Evolutionary conservation across 495 filamentous ascomycete species (phyloP), one percentile per base, ranked within the genome.

Genomic region (Tuber aestivum): DNA sequence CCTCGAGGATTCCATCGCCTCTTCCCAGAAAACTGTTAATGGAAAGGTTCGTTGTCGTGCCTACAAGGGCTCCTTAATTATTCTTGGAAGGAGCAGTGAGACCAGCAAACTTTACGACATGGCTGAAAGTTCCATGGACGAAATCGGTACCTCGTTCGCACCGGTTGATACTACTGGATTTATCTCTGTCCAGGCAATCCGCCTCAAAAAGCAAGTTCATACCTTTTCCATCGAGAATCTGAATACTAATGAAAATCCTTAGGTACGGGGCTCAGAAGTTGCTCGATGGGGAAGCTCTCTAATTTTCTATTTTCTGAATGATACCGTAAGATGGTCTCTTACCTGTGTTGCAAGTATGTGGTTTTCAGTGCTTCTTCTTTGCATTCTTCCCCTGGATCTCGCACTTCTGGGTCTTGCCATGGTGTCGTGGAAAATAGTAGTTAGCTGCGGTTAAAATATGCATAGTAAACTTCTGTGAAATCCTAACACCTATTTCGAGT

Each of bases 61-160:
- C 75, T 96, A 93, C 88, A 95, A 96, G 88, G 94, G 94, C 79
- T 87, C 82, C 81, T 87, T 91, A 76, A 89, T 85, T 82, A 87
- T 95, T 40, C 86, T 97, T 32, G 93, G 94, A 80, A 89, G 94
- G 72, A 90, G 86, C 84, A 89, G 86, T 80, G 87, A 91, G 81
- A 92, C 92, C 74, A 90, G 91, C 87, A 97, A 96, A 87, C 88
- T 97, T 74, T 97, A 98, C 85, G 88, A 89, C 83, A 89, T 89
- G 86, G 86, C 87, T 79, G 93, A 97, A 86, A 88, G 89, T 69
- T 91, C 87, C 78, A 98, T 97, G 95, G 95, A 97, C 85, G 89
- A 90, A 81, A 89, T 97, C 80, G 91, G 89, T 83, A 90, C 90
- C 82, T 37, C 37, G 48, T 97, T 97, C 86, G 86, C 85, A 73